Evolutionary conservation across 2,329 filamentous ascomycete species (phyloP), one percentile per base, ranked within the genome.

Genomic region (Colletotrichum musae): DNA sequence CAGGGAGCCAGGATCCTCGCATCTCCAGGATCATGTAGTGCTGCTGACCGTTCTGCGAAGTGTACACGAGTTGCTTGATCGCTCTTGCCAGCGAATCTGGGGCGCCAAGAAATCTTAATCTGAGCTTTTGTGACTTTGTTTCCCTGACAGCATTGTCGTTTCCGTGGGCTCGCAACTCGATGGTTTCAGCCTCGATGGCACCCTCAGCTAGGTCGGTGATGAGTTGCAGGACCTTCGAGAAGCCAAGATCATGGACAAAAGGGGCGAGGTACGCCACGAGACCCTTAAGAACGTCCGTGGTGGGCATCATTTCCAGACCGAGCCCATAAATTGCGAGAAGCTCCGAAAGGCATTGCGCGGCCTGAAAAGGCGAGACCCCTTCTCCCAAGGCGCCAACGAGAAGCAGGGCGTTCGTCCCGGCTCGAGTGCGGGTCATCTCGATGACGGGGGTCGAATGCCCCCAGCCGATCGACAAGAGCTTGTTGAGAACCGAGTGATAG

Each of bases 391-490:
- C 64, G 0, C 57, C 64, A 0, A 62, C 9, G 1, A 66, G 6
- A 12, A 66, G 21, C 2, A 66, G 6, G 1, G 57, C 57, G 18
- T 66, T 61, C 5, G 57, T 13, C 1, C 64, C 57, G 7, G 57
- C 64, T 4, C 52, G 26, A 0, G 57, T 61, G 2, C 57, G 50
- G 2, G 64, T 59, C n/a, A 61, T 4, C 6, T 61, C 50, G 0
- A 53, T 50, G 0, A 66, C 57, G 0, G 57, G 64, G 0, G 26
- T 15, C 1, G 57, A 50, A 15, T 57, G 64, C 1, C 64, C 64
- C 51, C 64, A 57, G 0, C 57, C 58, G 5, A 57, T 51, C 7
- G 48, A 57, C 16, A 62, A 13, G 1, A 43, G 58, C 5, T 51
- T 57, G 1, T 41, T 28, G 0, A 61, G 12, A 0, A 56, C 64